Percentiles rank a stretch among this genome's conserved stretches.
phyloP scores from a whole-genome alignment of 495 filamentous ascomycete species.

The Corynascus novoguineensis region DNA sequence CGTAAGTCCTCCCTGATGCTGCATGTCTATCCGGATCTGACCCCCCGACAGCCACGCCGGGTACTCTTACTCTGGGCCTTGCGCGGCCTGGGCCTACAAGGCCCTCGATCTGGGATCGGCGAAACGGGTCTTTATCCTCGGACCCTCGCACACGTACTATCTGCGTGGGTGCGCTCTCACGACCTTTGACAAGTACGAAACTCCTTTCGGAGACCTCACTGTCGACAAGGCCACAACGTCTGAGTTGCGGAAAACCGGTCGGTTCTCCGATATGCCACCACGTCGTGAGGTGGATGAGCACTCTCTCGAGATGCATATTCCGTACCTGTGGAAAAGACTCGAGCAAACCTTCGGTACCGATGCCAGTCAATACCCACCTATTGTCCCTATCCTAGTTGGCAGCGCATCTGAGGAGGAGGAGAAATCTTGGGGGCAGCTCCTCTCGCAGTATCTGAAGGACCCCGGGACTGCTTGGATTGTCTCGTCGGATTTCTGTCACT shows the following conservation, averaged over 20 bases:
- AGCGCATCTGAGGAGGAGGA: slow-evolving; percentile 61
- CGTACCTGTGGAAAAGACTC: slow-evolving; percentile 84
- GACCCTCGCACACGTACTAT: slow-evolving; percentile 86
- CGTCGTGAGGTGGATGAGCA: slow-evolving; percentile 80
- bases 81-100: slow-evolving; percentile 94
- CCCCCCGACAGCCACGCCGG: slow-evolving; percentile 71
- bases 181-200: slow-evolving; percentile 67
- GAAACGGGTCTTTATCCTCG: slow-evolving; percentile 89
- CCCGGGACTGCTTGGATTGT: slow-evolving; percentile 76
- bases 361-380: slow-evolving; percentile 54
- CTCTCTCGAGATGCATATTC: slow-evolving; percentile 94
- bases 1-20: slow-evolving; percentile 65
- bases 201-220: slow-evolving; percentile 74
- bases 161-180: slow-evolving; percentile 74
- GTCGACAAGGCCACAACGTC: slow-evolving; percentile 65
- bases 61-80: slow-evolving; percentile 90
- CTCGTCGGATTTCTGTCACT: slow-evolving; percentile 95
- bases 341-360: slow-evolving; percentile 47
- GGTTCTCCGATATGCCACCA: slow-evolving; percentile 69
- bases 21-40: slow-evolving; percentile 10
- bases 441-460: slow-evolving; percentile 77
- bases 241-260: slow-evolving; percentile 54
- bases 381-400: slow-evolving; percentile 90
- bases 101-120: slow-evolving; percentile 71
- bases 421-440: slow-evolving; percentile 58